These are phyloP conservation scores for Carex arenaria DNA, from an alignment of 202 grass and related monocot genomes.

Conservation along the genomic window DNA sequence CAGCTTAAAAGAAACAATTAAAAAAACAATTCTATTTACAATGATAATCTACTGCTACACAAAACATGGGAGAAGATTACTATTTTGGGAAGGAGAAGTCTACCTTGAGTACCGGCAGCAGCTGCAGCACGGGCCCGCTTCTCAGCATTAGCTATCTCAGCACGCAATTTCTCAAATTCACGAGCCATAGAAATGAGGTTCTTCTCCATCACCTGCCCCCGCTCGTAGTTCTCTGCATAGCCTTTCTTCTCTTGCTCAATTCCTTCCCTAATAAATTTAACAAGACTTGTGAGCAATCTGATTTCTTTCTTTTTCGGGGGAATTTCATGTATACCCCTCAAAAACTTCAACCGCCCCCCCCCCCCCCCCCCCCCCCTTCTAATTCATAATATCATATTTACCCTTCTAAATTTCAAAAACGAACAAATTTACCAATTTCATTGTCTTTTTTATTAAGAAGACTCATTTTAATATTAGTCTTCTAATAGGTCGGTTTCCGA, in stretches of 20 bases:
- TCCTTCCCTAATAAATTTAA: slow-evolving; percentile 54
- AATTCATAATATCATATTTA: no score
- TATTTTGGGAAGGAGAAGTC: neutral
- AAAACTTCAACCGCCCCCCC: no score
- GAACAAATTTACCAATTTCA: no score
- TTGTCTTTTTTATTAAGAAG: no score
- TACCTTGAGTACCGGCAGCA: slow-evolving; percentile 71
- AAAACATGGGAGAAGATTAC: neutral
- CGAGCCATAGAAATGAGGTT: slow-evolving; percentile 96
- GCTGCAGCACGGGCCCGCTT: slow-evolving; percentile 58
- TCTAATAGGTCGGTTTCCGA: no score
- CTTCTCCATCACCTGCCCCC: slow-evolving; percentile 97
- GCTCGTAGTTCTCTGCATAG: slow-evolving; percentile 89
- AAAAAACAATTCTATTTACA: neutral
- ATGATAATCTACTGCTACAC: neutral
- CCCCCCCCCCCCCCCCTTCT: no score
- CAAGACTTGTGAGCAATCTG: neutral
- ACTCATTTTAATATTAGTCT: no score
- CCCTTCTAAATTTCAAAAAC: no score
- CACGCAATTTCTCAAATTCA: slow-evolving; percentile 90
- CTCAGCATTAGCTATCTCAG: slow-evolving; percentile 76
- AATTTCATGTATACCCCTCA: no score
- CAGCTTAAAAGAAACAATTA: neutral
- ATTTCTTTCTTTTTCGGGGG: neutral
- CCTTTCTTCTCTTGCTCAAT: slow-evolving; percentile 99